These are phyloP conservation scores for Suhomyces atakaporum DNA, from an alignment of 1,139 yeast genomes.

Conservation along the genomic window DNA sequence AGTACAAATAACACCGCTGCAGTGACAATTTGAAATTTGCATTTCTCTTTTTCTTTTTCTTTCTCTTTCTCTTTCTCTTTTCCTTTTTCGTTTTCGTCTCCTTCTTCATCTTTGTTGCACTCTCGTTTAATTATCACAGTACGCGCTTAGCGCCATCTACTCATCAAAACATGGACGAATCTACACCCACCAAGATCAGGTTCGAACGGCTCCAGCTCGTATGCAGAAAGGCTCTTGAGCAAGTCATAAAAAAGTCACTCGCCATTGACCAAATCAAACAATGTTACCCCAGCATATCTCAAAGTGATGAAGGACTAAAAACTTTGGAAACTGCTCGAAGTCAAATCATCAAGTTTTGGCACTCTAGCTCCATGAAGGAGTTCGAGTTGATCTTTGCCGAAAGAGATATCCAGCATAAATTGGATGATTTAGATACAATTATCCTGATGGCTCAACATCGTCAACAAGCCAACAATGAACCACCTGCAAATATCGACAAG, in stretches of 20 bases:
- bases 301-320: slow-evolving; percentile 50
- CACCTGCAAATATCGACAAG: slow-evolving; percentile 34
- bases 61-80: no score
- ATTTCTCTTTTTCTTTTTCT: no score
- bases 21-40: no score
- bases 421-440: slow-evolving; percentile 67
- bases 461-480: slow-evolving; percentile 18
- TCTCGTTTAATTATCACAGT: no score
- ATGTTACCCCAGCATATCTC: slow-evolving; percentile 67
- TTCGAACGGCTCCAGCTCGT: slow-evolving; percentile 57
- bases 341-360: slow-evolving; percentile 67
- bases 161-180: background rate
- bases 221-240: slow-evolving; percentile 65
- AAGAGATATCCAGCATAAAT: slow-evolving; percentile 54
- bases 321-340: slow-evolving; percentile 58
- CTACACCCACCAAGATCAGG: slow-evolving; percentile 40
- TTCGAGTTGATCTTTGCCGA: slow-evolving; percentile 68
- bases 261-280: slow-evolving; percentile 59
- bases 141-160: background rate
- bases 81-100: no score
- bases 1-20: no score
- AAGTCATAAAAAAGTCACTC: slow-evolving; percentile 59
- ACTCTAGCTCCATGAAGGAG: slow-evolving; percentile 56
- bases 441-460: slow-evolving; percentile 53
- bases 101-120: no score